Percentiles rank a stretch among this genome's conserved stretches.
Conservation (phyloP, 2,329 filamentous ascomycete species). For the Pseudonectria buxi region DNA sequence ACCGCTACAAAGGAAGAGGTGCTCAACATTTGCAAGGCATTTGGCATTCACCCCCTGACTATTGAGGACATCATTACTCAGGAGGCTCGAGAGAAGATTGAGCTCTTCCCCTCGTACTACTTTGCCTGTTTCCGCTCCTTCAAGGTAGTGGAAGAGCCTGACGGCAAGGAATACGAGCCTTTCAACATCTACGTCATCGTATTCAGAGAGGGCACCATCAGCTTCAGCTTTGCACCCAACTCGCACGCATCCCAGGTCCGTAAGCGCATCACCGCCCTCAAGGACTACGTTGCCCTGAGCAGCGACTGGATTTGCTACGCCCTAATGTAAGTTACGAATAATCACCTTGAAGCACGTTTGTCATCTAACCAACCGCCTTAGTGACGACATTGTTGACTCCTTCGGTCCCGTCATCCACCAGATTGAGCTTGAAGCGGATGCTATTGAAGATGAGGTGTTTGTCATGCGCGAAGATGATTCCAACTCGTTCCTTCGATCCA, state of each 20-base stretch:
- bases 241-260: conserved; percentile 83
- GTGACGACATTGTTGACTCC: conserved; percentile 93
- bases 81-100: conserved; percentile 96
- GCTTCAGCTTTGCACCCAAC: conserved; percentile 87
- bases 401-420: conserved; percentile 86
- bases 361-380: conserved; percentile 24
- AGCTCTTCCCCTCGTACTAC: conserved; percentile 95
- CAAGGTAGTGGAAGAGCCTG: conserved; percentile 67
- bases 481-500: conserved; percentile 75
- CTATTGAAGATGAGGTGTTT: conserved; percentile 93
- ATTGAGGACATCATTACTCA: conserved; percentile 94
- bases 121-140: conserved; percentile 97
- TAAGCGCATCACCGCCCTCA: conserved; percentile 83
- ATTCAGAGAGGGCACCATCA: conserved; percentile 89
- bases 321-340: conserved; percentile 65
- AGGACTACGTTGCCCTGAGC: conserved; percentile 90
- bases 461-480: conserved; percentile 87
- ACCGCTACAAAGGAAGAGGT: conserved; percentile 86
- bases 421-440: conserved; percentile 82
- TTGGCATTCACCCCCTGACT: conserved; percentile 90
- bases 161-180: conserved; percentile 79
- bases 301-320: conserved; percentile 99
- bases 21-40: conserved; percentile 81
- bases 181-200: conserved; percentile 97
- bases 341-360: not conserved